A percentile compares a stretch with the other conserved stretches of the same genome.
Conservation (phyloP, 2,329 filamentous ascomycete species). For the Thielaviopsis populi region DNA sequence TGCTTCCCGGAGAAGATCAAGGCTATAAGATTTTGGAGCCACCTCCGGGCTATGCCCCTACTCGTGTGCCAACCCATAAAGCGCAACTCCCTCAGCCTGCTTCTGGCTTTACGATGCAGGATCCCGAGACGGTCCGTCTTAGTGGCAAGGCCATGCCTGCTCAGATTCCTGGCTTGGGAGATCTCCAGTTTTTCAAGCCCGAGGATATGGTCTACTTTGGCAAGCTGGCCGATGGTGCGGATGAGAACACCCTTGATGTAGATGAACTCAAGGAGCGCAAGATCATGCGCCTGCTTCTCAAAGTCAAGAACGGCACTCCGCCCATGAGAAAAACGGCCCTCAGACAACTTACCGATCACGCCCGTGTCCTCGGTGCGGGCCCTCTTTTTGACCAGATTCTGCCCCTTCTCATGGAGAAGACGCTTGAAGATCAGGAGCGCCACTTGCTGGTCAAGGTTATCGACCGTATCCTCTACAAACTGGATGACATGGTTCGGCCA, state of each 20-base stretch:
- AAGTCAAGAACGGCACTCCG: conserved; percentile 98
- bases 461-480: conserved; percentile 93
- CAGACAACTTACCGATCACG: conserved; percentile 94
- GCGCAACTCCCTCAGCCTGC: conserved; percentile 49
- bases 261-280: conserved; percentile 96
- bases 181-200: conserved; percentile 94
- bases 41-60: conserved; percentile 80
- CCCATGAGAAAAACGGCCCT: conserved; percentile 97
- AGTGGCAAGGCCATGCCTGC: conserved; percentile 85
- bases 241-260: conserved; percentile 81
- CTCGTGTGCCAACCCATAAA: conserved; percentile 61
- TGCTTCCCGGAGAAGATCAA: conserved; percentile 75
- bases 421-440: conserved; percentile 90
- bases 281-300: conserved; percentile 91
- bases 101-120: conserved; percentile 92
- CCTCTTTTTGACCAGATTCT: conserved; percentile 95
- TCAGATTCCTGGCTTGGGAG: conserved; percentile 89
- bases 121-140: conserved; percentile 68
- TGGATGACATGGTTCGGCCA: conserved; percentile 88
- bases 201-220: conserved; percentile 99
- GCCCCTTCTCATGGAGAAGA: conserved; percentile 94
- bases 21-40: conserved; percentile 87
- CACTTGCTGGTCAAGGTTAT: conserved; percentile 98
- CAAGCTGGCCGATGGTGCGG: conserved; percentile 84
- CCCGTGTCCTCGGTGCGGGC: conserved; percentile 84